Evolutionary conservation across 169 alveolate species (phyloP), one percentile per base, ranked within the genome.

Genomic region (Eimeria acervulina): DNA sequence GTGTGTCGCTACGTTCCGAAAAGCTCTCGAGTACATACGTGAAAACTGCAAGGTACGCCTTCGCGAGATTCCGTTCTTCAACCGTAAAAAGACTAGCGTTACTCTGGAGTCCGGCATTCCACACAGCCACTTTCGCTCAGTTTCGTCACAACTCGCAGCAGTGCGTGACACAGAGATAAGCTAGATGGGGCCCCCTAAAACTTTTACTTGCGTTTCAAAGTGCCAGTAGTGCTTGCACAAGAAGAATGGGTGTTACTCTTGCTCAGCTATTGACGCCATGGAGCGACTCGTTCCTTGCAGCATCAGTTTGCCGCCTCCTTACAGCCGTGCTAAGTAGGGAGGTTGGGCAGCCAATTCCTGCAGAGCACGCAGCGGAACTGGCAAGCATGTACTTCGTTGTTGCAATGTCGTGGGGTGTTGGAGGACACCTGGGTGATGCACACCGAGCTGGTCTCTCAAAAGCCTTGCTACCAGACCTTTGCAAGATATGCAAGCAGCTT

Each of bases 21-120:
- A 83, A 15, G 97, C 96, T 23, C 96, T 97, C 44, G 91, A 96
- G 44, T 96, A 94, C 89, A 96, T 97, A 2, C 96, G 95, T 94
- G 68, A 80, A 47, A 90, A 93, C 38, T 81, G 88, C 90, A 59
- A 31, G 97, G 97, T 93, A 78, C 66, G 88, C 66, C 28, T 78
- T 44, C 66, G 40, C 26, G 38, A 13, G 28, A 33, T 2, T 3
- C 19, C 36, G 83, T 6, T 51, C 31, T 19, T 4, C 44, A 28
- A 19, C 26, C 19, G n/a, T 36, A 72, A 38, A 28, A 72, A 33
- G 31, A 21, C 7, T 28, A 66, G 7, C 42, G 42, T 31, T 66
- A 1, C 85, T 42, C 40, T 40, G 33, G 66, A 44, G 26, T 66
- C 36, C 10, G 36, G 42, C 66, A n/a, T 23, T 40, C 10, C 44